Percentiles rank a stretch among this genome's conserved stretches.
phyloP scores from a whole-genome alignment of 148 eudicot genomes.

The Amaranthus hypochondriacus region DNA sequence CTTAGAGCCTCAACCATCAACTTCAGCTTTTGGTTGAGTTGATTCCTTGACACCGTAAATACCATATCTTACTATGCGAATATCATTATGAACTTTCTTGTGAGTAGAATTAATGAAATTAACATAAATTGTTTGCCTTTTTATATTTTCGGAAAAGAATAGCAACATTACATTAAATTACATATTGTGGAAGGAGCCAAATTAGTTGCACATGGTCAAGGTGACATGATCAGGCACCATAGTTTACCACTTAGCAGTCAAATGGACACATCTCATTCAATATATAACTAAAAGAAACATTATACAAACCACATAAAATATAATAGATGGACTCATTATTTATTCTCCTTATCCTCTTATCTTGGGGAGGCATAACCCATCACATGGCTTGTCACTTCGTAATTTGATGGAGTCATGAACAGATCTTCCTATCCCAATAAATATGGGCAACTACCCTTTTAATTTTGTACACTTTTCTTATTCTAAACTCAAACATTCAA shows the following conservation, averaged over 20 bases:
- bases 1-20: too few relatives aligned
- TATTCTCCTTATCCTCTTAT: constrained; percentile 13
- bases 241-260: neutral
- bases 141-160: too few relatives aligned
- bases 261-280: neutral
- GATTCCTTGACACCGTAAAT: too few relatives aligned
- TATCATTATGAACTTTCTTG: too few relatives aligned
- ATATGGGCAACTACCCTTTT: neutral
- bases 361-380: constrained; percentile 2
- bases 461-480: too few relatives aligned
- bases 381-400: constrained; percentile 18
- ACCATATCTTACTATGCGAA: too few relatives aligned
- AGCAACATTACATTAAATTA: neutral
- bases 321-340: neutral
- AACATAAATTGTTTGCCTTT: too few relatives aligned
- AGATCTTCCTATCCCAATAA: neutral
- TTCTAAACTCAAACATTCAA: too few relatives aligned
- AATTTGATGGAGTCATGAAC: neutral
- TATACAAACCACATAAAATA: neutral
- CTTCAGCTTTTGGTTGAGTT: too few relatives aligned
- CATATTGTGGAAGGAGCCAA: constrained; percentile 1
- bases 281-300: neutral
- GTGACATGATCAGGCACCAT: neutral
- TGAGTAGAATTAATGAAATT: too few relatives aligned
- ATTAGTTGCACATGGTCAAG: neutral